phyloP scores from a whole-genome alignment of 805 yeast genomes.

The Myxozyma kluyveri region DNA sequence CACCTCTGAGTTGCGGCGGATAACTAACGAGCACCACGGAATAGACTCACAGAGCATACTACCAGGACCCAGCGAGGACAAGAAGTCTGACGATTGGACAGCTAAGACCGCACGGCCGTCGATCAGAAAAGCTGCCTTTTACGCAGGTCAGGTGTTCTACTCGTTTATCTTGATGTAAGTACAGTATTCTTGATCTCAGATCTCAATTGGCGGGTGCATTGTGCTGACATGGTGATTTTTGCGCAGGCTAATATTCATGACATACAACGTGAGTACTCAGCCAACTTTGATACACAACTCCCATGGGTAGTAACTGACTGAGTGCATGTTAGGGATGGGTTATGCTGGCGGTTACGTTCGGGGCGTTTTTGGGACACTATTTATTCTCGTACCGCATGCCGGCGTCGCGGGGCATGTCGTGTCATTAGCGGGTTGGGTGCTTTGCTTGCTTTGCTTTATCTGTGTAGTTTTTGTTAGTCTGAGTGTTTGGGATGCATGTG shows the following conservation, averaged over 20 bases:
- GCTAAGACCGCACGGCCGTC: not conserved
- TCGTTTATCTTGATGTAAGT: slow-evolving; percentile 49
- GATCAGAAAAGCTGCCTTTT: slow-evolving; percentile 37
- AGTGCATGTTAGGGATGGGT: slow-evolving; percentile 81
- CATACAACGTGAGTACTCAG: slow-evolving; percentile 55
- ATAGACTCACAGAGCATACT: not conserved
- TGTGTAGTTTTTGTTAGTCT: too few relatives aligned
- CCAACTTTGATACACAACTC: too few relatives aligned
- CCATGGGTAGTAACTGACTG: too few relatives aligned
- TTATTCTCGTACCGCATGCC: slow-evolving; percentile 44
- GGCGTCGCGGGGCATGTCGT: slow-evolving; percentile 16
- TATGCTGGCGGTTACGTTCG: slow-evolving; percentile 68
- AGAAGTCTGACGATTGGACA: not conserved
- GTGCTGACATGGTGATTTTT: too few relatives aligned
- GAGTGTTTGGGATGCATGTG: too few relatives aligned
- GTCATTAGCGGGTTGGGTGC: slow-evolving; percentile 11
- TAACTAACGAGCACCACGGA: not conserved
- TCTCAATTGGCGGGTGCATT: too few relatives aligned
- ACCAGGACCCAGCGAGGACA: not conserved
- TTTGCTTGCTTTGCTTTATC: too few relatives aligned
- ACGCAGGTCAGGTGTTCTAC: slow-evolving; percentile 66
- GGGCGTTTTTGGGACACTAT: slow-evolving; percentile 69
- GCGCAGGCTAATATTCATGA: slow-evolving; percentile 79
- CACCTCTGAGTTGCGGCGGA: too few relatives aligned
- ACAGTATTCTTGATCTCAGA: too few relatives aligned